Conservation (phyloP, 805 yeast genomes). For the Wickerhamomyces mucosus region DNA sequence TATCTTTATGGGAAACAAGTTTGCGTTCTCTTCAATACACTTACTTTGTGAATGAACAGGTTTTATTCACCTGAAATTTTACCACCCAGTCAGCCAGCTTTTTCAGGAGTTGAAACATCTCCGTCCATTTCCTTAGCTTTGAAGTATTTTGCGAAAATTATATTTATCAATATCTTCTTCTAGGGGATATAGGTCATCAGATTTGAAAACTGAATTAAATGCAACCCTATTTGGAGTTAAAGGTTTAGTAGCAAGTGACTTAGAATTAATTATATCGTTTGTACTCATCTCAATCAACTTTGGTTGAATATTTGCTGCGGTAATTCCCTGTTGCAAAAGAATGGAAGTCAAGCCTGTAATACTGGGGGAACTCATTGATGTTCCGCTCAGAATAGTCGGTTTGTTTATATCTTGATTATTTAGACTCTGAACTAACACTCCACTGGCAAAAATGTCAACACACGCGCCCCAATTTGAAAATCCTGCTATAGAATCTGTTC, state of each 20-base stretch:
- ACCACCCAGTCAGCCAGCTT: too few species aligned
- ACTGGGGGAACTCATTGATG: constrained; percentile 75
- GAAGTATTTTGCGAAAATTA: neutral
- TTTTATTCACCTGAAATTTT: too few species aligned
- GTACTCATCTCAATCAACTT: constrained; percentile 38
- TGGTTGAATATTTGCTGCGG: constrained; percentile 30
- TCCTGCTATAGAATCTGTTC: constrained; percentile 55
- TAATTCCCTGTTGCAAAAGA: constrained; percentile 42
- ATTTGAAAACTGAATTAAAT: constrained; percentile 25
- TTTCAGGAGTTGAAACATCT: too few species aligned
- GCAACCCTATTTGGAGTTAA: constrained; percentile 55
- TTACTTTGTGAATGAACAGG: too few species aligned
- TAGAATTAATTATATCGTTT: constrained; percentile 33
- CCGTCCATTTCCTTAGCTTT: neutral
- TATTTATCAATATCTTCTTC: neutral
- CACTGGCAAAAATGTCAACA: constrained; percentile 80
- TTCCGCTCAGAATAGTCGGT: constrained; percentile 45
- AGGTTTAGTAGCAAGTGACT: constrained; percentile 35
- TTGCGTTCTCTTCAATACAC: too few species aligned
- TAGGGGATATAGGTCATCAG: constrained; percentile 18
- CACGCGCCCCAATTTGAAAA: constrained; percentile 95
- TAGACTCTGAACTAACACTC: constrained; percentile 56
- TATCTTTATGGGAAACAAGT: too few species aligned
- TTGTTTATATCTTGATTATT: constrained; percentile 21
- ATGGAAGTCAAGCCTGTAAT: constrained; percentile 60